These are phyloP conservation scores for Begonia peltatifolia DNA, from an alignment of 306 rosid species.

Conservation along the genomic window DNA sequence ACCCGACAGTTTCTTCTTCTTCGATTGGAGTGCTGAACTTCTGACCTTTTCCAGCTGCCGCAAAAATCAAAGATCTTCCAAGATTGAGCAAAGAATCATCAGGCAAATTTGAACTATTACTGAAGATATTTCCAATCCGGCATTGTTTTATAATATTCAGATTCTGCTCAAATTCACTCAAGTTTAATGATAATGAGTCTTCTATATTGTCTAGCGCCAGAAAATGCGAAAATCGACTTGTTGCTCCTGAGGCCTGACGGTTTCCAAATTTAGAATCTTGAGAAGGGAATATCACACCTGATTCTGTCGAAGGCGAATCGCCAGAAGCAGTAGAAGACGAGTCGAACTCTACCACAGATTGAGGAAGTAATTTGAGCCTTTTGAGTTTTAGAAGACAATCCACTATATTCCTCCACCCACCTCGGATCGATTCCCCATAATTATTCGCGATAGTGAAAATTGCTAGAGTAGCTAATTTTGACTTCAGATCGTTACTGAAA, in stretches of 20 bases:
- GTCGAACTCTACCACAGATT: conserved; percentile 50
- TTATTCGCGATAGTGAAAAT: conserved; percentile 67
- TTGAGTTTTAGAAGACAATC: conserved; percentile 88
- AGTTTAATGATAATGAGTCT: conserved; percentile 45
- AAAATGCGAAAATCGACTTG: conserved; percentile 33
- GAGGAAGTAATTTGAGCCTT: conserved; percentile 61
- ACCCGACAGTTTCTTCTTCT: conserved; percentile 84
- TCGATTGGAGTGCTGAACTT: conserved; percentile 81
- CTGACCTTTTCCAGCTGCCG: conserved; percentile 94
- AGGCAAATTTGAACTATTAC: conserved; percentile 41
- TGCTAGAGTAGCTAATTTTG: conserved; percentile 76
- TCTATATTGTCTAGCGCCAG: conserved; percentile 43
- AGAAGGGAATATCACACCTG: conserved; percentile 28
- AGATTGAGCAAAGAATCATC: conserved; percentile 54
- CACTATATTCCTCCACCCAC: conserved; percentile 85
- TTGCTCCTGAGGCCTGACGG: conserved; percentile 30
- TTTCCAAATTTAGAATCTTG: conserved; percentile 27
- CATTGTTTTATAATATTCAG: conserved; percentile 67
- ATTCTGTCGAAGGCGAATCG: conserved; percentile 22
- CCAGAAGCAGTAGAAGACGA: conserved; percentile 17
- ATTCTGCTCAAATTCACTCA: conserved; percentile 73
- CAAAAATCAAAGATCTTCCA: conserved; percentile 59
- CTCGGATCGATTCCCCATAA: conserved; percentile 54
- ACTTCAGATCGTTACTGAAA: conserved; percentile 73
- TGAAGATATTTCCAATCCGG: conserved; percentile 56